Base-by-base conservation (phyloP, 371 early-diverging fungal genomes). In the Mortierella sp. region DNA sequence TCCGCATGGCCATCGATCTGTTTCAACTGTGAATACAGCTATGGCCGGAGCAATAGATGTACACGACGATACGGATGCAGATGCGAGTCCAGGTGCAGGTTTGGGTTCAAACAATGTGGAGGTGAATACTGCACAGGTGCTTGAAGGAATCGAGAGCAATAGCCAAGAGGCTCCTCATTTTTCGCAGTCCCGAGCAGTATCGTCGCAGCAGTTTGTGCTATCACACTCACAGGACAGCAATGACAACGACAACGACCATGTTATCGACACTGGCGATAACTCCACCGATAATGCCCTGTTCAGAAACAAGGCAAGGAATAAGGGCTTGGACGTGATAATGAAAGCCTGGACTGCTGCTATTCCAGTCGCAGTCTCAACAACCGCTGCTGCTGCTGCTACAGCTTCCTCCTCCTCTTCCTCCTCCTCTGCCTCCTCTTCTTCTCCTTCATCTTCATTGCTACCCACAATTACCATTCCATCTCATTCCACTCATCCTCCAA, bases 341-440 rank as follows among this genome's bases (percentile, higher is more conserved):
- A 55, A 55, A 26, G 14, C 55, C 22, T 55, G 55, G 55, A 26
- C 55, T 9, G 10, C 55, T 28, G 14, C 55, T 55, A 5, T 55
- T 28, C 28, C 55, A 55, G 55, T 55, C 28, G 28, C 55, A 26
- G 28, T 28, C 55, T 55, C 55, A 55, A 55, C 55, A 24, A 9
- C 24, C 24, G 20, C 20, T 24, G 24, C 22, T 2, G n/a, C 24
- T n/a, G 22, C 54, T 6, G 24, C 11, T 9, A 37, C 3, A 18
- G n/a, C 37, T 14, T 26, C 47, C 54, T 71, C 59, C 37, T 37
- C 58, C 24, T 52, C 47, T 26, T 68, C 68, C 55, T 37, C 49
- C 18, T 66, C 64, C 32, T 14, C 65, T 35, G 49, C 64, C 35
- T 57, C 66, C 24, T 20, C 66, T 35, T 45, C 51, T 40, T 81